Evolutionary conservation across 2,329 filamentous ascomycete genomes (phyloP), one percentile per base, ranked within the genome.

Genomic region (Aspergillus jensenii): DNA sequence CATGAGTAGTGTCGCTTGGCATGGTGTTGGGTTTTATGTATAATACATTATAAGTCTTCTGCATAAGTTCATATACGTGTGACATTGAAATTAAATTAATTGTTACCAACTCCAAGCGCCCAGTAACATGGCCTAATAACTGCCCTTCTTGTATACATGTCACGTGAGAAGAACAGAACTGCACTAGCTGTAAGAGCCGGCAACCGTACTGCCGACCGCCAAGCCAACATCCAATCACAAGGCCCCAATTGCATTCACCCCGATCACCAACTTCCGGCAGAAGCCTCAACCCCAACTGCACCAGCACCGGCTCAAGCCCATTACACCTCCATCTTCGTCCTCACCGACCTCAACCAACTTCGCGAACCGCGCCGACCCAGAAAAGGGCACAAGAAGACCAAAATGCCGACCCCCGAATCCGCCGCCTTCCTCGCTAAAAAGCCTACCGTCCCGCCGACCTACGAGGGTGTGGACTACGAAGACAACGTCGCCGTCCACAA

Each of bases 341-440:
- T 19, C 14, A 39, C 49, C 27, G 6, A 39, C 11, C 21, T 19
- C 5, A 15, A n/a, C 5, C 35, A 14, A 14, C 35, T 47, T n/a
- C 33, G 44, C 54, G 51, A 41, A 43, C 44, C 37, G 37, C 33
- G 17, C 35, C 19, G 12, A n/a, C n/a, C 21, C 41, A 52, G 37
- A 41, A 39, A 44, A 47, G 7, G 7, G 45, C 27, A 17, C 19
- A 52, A 60, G 43, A 46, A 45, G 44, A 17, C 31, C 63, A 75
- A 70, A 71, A 88, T 88, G 86, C 85, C 86, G 44, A 88, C 84
- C 56, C 83, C 85, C 63, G 85, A 88, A 72, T 88, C 85, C 68
- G 82, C 79, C 62, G 74, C 79, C 63, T 88, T 88, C 79, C 81
- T 86, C 63, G 82, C 83, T 61, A 84, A 85, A 71, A 88, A 88